A percentile compares a stretch with the other conserved stretches of the same genome.
Evolutionary conservation across 2,329 filamentous ascomycete genomes (phyloP).

Genomic region (Cordyceps cicadae): DNA sequence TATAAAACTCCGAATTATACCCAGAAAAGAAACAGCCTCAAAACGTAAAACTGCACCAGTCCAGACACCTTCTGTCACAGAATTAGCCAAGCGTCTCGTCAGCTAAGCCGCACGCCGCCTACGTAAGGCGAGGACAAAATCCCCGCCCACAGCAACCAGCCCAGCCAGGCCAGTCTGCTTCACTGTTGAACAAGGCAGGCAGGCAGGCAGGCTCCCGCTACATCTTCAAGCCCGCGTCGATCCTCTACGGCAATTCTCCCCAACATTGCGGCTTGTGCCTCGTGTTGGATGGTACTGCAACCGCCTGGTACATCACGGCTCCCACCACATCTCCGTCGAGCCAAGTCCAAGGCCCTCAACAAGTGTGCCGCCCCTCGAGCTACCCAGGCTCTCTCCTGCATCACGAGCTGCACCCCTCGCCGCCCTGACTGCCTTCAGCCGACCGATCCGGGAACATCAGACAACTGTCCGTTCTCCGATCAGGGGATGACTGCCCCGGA

Average conservation of each 20-base stretch:
- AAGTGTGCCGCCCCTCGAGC: neutral
- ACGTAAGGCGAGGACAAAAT: neutral
- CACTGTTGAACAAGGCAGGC: neutral
- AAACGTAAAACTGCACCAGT: too few relatives aligned
- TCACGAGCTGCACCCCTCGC: neutral
- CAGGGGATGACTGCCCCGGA: constrained; percentile 11
- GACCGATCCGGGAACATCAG: neutral
- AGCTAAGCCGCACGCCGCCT: neutral
- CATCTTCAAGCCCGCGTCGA: too few relatives aligned
- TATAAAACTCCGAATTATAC: too few relatives aligned
- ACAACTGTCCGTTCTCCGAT: neutral
- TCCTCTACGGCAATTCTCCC: too few relatives aligned
- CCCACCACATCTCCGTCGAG: neutral
- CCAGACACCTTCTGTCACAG: too few relatives aligned
- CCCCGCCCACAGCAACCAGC: neutral
- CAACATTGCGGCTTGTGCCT: too few relatives aligned
- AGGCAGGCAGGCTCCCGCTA: neutral
- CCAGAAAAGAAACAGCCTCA: too few relatives aligned
- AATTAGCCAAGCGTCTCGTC: neutral
- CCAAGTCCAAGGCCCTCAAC: neutral
- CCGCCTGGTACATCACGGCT: neutral
- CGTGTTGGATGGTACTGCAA: neutral
- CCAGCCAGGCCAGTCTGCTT: neutral
- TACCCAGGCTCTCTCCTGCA: neutral
- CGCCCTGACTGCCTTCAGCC: neutral